Base-by-base conservation (phyloP, 1,284 basidiomycete species). In the Pyrrhoderma lamaoense region DNA sequence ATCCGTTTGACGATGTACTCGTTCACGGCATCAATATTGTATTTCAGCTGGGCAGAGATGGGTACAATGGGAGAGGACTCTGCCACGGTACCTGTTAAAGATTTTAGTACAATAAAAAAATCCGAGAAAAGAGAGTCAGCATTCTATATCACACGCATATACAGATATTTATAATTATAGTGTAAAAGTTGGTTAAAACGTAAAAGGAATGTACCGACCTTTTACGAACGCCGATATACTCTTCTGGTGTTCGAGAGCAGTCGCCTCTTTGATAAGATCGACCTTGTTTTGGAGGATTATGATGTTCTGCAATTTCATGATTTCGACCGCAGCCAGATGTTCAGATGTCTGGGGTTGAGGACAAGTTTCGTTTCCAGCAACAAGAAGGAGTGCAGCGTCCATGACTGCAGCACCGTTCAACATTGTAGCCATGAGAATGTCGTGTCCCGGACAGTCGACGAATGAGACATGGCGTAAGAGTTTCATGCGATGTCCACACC, bases 1-100 rank as follows among this genome's bases (percentile, higher is more conserved):
- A 99, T 97, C 54, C 89, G 84, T 68, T 93, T 95, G 61, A 95
- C 93, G 66, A 99, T 95, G 74, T 98, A 97, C 65, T 98, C 93
- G 73, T 96, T 96, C 47, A 99, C 94, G n/a, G 95, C 94, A 64
- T 98, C 95, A 62, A 99, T 98, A 76, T 99, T 99, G 79, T 97
- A 99, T 71, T 92, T 93, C 55, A 99, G 76, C 70, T 99, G 96
- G 3, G 95, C 95, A 37, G 95, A 99, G 65, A 99, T 97, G 55
- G 95, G 95, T 45, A 99, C 91, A 67, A 99, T 97, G 48, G 96
- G 95, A 7, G 96, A 97, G 21, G 85, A 83, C 68, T 96, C 91
- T 47, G 96, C 96, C 46, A 97, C 93, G 37, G 95, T 99, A 50
- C 93, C 93, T 93, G 57, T 8, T 7, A 16, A 18, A 21, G 25